These are phyloP conservation scores for Apiotrichum brassicae DNA, from an alignment of 1,284 basidiomycete species.

Conservation along the genomic window DNA sequence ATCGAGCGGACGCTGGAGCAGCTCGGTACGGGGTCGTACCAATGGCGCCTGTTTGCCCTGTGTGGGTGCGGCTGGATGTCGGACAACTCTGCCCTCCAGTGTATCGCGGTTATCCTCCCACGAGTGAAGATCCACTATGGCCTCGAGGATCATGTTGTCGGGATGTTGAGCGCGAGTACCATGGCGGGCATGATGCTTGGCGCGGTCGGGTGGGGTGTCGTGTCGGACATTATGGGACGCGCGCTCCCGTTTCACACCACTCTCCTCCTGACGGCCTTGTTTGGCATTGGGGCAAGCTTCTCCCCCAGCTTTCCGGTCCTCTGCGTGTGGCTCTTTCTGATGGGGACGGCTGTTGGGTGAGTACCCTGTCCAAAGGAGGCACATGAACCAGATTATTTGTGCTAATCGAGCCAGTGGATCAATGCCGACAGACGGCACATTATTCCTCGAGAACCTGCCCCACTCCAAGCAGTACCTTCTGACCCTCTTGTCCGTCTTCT, in stretches of 20 bases:
- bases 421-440: slow-evolving; percentile 94
- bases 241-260: slow-evolving; percentile 87
- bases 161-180: slow-evolving; percentile 30
- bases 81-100: slow-evolving; percentile 45
- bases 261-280: slow-evolving; percentile 79
- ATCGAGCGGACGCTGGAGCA: slow-evolving; percentile 79
- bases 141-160: slow-evolving; percentile 35
- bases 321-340: slow-evolving; percentile 72
- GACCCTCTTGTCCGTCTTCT: slow-evolving; percentile 92
- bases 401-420: slow-evolving; percentile 51
- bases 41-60: slow-evolving; percentile 42
- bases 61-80: slow-evolving; percentile 73
- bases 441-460: slow-evolving; percentile 90
- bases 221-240: slow-evolving; percentile 77
- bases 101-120: slow-evolving; percentile 76
- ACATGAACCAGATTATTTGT: no score
- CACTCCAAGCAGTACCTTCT: slow-evolving; percentile 84
- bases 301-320: slow-evolving; percentile 65
- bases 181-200: slow-evolving; percentile 82
- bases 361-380: slow-evolving; percentile 3
- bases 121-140: slow-evolving; percentile 80
- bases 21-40: slow-evolving; percentile 62
- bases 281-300: slow-evolving; percentile 76
- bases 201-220: slow-evolving; percentile 84
- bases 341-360: slow-evolving; percentile 74